Evolutionary conservation across 2,329 filamentous ascomycete species (phyloP), one percentile per base, ranked within the genome.

Genomic region (Botryosphaeria dothidea): DNA sequence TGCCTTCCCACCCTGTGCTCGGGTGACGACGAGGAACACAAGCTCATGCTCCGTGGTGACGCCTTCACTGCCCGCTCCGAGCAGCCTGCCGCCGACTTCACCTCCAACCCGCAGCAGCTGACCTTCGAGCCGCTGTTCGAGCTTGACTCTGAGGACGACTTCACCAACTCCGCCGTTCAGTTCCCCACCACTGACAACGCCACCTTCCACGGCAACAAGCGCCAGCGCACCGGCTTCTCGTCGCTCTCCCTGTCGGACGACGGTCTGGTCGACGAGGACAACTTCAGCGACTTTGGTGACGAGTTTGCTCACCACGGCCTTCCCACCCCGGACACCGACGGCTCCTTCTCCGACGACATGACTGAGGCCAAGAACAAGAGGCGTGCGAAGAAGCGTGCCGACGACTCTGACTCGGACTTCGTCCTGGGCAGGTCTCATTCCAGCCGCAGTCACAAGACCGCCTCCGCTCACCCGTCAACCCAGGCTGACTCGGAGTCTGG

Each of bases 121-220:
- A 89, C 91, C 27, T 96, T 96, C 71, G 92, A 96, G 77, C 91
- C 92, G 69, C 87, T 96, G 70, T 95, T 93, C 25, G 93, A 96
- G 72, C 85, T 97, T 65, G 93, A 97, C 76, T 93, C 91, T 0
- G 93, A 97, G 72, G 92, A 96, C 84, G 92, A 95, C 75, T 92
- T 96, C 72, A 89, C 87, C 75, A 89, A 87, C 75, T 85, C 86
- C 64, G 85, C 96, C 8, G 88, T 92, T 68, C 88, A 92, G 73
- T 90, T 93, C 69, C 83, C 86, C 67, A 52, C 49, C 52, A 79
- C 82, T 43, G 80, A 84, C 56, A 88, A 89, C 77, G 80, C 86
- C 13, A 81, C 85, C 70, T 89, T 85, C 76, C 75, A 85, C 66
- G 83, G 84, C 64, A 85, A 80, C 73, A 92, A 92, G 82, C 88